Evolutionary conservation across 23 red algal species (phyloP), one percentile per base, ranked within the genome.

Genomic region (Pyropia yezoensis): DNA sequence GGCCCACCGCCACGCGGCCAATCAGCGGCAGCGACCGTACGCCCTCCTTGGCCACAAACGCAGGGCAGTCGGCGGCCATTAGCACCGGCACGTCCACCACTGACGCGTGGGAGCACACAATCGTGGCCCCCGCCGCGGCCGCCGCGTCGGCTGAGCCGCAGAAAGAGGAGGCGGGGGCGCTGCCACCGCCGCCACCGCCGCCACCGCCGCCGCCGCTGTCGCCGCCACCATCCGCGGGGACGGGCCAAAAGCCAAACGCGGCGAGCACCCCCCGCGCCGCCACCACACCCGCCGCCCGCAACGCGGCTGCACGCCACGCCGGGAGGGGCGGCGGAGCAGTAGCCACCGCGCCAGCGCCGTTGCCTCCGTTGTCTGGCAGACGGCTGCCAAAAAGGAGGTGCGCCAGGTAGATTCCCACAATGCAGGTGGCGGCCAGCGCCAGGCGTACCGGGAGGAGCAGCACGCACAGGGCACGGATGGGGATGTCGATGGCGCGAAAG

Each of bases 401-500:
- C 8, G 79, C 60, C 3, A 86, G 24, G 23, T 85, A 95, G 15
- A 69, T 72, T 34, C 74, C 17, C 14, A 86, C 7, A 20, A 74
- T 55, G 28, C 65, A 54, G 18, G 51, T 28, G 25, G 72, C 21
- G 16, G 55, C 30, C 2, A 91, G 77, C 2, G 55, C 24, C 23
- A 91, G 27, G 14, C 87, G 76, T 54, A 91, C 21, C 49, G 87
- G 87, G 17, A 91, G 62, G 1, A 91, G 70, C 27, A 91, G 26
- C 45, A 87, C 22, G 27, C 71, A 62, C 45, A 52, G 45, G 2
- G 69, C 18, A 45, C 66, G 54, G 69, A 74, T 60, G 25, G 68
- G 15, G 14, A 24, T 1, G 27, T 20, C 61, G 18, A 7, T 23
- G 28, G 18, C 23, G 30, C 28, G 69, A 51, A 26, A 24, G 24